phyloP scores from a whole-genome alignment of 2,329 filamentous ascomycete species.

The Stachybotrys chlorohalonatus region DNA sequence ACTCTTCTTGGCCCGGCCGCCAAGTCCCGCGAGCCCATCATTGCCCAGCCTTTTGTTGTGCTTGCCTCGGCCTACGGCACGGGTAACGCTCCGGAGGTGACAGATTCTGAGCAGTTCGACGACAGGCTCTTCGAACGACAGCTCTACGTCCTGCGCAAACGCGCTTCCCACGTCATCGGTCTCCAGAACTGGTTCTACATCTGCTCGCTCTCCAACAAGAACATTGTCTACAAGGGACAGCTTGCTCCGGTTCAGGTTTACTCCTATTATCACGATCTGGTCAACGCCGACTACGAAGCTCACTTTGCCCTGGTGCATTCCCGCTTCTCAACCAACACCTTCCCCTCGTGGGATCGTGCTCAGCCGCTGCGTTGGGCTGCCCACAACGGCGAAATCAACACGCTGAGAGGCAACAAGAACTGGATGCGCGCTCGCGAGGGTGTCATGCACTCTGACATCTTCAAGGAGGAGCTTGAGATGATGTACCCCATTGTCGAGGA shows the following conservation, averaged over 20 bases:
- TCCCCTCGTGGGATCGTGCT: slow-evolving; percentile 95
- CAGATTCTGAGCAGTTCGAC: slow-evolving; percentile 74
- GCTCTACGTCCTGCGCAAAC: slow-evolving; percentile 89
- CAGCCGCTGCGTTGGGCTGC: slow-evolving; percentile 94
- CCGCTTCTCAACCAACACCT: slow-evolving; percentile 96
- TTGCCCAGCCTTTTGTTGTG: slow-evolving; percentile 92
- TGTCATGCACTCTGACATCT: slow-evolving; percentile 85
- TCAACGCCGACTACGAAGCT: slow-evolving; percentile 93
- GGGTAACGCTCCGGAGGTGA: slow-evolving; percentile 67
- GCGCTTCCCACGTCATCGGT: slow-evolving; percentile 87
- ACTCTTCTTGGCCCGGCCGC: slow-evolving; percentile 87
- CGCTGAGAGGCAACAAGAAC: slow-evolving; percentile 95
- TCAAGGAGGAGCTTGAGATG: slow-evolving; percentile 82
- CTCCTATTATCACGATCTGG: slow-evolving; percentile 94
- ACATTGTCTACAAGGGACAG: slow-evolving; percentile 98
- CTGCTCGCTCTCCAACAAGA: slow-evolving; percentile 93
- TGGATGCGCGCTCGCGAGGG: slow-evolving; percentile 98
- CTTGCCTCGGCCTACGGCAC: slow-evolving; percentile 75
- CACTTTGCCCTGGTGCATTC: slow-evolving; percentile 97
- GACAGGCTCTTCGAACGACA: slow-evolving; percentile 83
- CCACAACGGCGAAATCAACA: slow-evolving; percentile 98
- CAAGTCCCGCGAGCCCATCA: slow-evolving; percentile 86
- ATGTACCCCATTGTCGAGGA: slow-evolving; percentile 95
- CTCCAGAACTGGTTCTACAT: slow-evolving; percentile 99
- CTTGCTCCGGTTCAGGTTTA: slow-evolving; percentile 92